Evolutionary conservation across 2,329 filamentous ascomycete species (phyloP).

Genomic region (Penicillium sp.): DNA sequence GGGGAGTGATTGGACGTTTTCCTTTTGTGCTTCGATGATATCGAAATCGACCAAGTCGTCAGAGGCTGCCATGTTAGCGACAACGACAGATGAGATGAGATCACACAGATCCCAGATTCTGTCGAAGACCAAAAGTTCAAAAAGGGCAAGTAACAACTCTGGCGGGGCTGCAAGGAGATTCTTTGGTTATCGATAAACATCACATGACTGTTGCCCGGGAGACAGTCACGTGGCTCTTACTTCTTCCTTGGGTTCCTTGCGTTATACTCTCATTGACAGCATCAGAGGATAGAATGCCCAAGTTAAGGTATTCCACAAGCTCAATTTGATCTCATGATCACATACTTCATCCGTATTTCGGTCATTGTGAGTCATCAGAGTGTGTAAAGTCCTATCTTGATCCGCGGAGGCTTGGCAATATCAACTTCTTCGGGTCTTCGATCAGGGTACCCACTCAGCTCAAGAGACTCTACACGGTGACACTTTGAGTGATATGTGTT

Average conservation of each 20-base stretch:
- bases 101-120: not conserved
- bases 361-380: not conserved
- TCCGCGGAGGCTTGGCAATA: not conserved
- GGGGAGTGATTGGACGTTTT: slow-evolving; percentile 93
- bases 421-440: slow-evolving; percentile 4
- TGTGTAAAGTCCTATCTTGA: not conserved
- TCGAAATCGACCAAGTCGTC: slow-evolving; percentile 65
- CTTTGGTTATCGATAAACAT: slow-evolving; percentile 41
- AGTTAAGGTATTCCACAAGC: not conserved
- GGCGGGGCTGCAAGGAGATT: slow-evolving; percentile 14
- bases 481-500: slow-evolving; percentile 2
- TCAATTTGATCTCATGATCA: not conserved
- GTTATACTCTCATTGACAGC: not conserved
- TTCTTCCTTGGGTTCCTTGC: not conserved
- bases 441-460: slow-evolving; percentile 1
- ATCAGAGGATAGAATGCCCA: not conserved
- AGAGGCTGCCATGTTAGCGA: slow-evolving; percentile 34
- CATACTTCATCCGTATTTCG: not conserved
- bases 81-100: not conserved
- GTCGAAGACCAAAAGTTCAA: not conserved
- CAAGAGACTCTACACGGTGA: not conserved
- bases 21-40: slow-evolving; percentile 92
- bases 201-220: slow-evolving; percentile 31
- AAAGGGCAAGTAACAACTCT: not conserved
- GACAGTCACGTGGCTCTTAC: slow-evolving; percentile 30